These are phyloP conservation scores for Microdochium paspali DNA, from an alignment of 2,329 filamentous ascomycete genomes.

Conservation along the genomic window DNA sequence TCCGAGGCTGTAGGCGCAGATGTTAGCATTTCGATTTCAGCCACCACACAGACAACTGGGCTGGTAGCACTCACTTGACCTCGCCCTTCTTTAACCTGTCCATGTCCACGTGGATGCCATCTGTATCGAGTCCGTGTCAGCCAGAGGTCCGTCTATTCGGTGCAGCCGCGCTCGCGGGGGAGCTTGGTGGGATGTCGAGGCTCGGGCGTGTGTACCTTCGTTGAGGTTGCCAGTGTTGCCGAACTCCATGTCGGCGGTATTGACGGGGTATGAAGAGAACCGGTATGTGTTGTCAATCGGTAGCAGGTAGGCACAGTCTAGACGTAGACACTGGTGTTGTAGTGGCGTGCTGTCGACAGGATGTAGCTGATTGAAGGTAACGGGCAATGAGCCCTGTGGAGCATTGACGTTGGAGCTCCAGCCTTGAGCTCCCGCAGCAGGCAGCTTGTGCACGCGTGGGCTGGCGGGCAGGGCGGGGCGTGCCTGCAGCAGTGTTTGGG, in stretches of 20 bases:
- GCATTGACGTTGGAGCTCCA: constrained; percentile 10
- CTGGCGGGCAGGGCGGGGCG: background rate
- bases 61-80: constrained; percentile 68
- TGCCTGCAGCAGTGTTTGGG: background rate
- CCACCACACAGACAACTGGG: background rate
- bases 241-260: constrained; percentile 45
- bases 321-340: background rate
- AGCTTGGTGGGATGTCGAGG: constrained; percentile 6
- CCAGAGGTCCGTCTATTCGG: constrained; percentile 3
- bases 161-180: constrained; percentile 11
- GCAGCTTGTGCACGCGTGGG: constrained; percentile 1
- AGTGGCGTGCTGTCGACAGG: background rate
- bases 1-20: constrained; percentile 57
- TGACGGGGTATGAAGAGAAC: too few relatives aligned
- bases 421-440: constrained; percentile 1
- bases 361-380: background rate
- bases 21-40: constrained; percentile 17
- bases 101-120: constrained; percentile 99
- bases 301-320: too few relatives aligned
- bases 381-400: constrained; percentile 1
- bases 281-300: too few relatives aligned
- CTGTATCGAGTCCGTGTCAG: constrained; percentile 35
- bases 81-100: constrained; percentile 97
- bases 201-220: constrained; percentile 44
- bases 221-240: constrained; percentile 52